A percentile compares a stretch with the other conserved stretches of the same genome.
Conservation (phyloP, 345 rosid species). For the Fremontodendron californicum region DNA sequence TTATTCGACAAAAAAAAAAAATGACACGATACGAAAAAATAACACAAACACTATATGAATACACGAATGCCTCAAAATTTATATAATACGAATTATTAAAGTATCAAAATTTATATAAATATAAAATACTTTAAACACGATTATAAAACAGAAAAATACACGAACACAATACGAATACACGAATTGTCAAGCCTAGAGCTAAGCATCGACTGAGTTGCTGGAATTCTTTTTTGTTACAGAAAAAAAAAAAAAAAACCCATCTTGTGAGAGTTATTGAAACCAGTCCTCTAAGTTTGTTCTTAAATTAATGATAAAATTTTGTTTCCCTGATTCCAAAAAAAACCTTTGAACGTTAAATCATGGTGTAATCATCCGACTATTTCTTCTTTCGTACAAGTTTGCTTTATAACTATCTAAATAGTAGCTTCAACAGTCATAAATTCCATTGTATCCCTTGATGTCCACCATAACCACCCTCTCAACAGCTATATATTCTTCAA, state of each 20-base stretch:
- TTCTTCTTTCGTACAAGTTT: neutral
- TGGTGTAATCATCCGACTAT: neutral
- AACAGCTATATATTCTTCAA: too few species aligned
- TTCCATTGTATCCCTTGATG: neutral
- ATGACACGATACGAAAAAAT: too few species aligned
- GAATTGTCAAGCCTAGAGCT: too few species aligned
- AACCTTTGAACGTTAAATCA: neutral
- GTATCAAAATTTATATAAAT: too few species aligned
- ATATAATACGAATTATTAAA: too few species aligned
- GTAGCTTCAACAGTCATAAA: neutral
- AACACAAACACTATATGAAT: too few species aligned
- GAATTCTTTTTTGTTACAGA: neutral
- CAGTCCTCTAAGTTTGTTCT: neutral
- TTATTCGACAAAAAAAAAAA: too few species aligned
- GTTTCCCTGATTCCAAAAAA: neutral
- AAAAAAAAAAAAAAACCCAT: neutral
- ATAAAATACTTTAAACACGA: too few species aligned
- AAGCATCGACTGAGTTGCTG: neutral
- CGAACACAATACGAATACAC: too few species aligned
- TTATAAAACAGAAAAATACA: too few species aligned
- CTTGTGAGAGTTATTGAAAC: neutral
- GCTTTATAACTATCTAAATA: neutral
- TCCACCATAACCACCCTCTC: neutral
- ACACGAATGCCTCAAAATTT: too few species aligned
- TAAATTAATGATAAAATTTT: neutral